These are phyloP conservation scores for Biscogniauxia sp. DNA, from an alignment of 2,329 filamentous ascomycete genomes.

Conservation along the genomic window DNA sequence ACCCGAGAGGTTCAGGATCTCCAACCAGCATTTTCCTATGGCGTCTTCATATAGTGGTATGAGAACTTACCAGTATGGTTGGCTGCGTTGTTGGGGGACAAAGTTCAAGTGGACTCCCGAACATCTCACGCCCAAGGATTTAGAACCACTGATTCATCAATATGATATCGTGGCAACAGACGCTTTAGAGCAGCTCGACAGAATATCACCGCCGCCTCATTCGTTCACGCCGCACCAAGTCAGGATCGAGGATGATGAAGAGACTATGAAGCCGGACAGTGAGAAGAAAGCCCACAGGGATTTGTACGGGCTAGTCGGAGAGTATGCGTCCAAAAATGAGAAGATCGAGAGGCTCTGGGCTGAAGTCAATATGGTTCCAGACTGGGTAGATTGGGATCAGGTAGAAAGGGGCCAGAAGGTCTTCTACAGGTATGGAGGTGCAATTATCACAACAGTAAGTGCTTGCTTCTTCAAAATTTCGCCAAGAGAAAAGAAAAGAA, in stretches of 20 bases:
- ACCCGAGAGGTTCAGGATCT: neutral
- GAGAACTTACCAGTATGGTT: constrained; percentile 11
- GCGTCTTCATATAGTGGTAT: constrained; percentile 1
- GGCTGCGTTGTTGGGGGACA: constrained; percentile 54
- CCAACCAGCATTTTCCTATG: constrained; percentile 6
- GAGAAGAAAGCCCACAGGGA: constrained; percentile 47
- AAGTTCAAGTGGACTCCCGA: constrained; percentile 66
- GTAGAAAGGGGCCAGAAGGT: constrained; percentile 72
- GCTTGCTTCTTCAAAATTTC: constrained; percentile 2
- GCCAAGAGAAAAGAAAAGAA: neutral
- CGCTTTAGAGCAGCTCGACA: constrained; percentile 61
- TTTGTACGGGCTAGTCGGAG: constrained; percentile 59
- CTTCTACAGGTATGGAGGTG: constrained; percentile 73
- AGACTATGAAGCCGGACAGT: constrained; percentile 20
- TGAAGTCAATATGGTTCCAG: constrained; percentile 64
- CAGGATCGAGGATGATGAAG: constrained; percentile 21
- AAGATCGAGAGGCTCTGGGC: constrained; percentile 59
- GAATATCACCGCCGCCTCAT: constrained; percentile 49
- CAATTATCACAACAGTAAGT: constrained; percentile 57
- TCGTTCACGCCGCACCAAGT: constrained; percentile 1
- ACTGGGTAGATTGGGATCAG: constrained; percentile 77
- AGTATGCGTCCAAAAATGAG: constrained; percentile 56
- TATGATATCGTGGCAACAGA: constrained; percentile 70
- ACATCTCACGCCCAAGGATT: constrained; percentile 60
- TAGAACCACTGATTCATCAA: constrained; percentile 58